Conservation (phyloP, 768 basidiomycete species). For the Termitomyces sp. region DNA sequence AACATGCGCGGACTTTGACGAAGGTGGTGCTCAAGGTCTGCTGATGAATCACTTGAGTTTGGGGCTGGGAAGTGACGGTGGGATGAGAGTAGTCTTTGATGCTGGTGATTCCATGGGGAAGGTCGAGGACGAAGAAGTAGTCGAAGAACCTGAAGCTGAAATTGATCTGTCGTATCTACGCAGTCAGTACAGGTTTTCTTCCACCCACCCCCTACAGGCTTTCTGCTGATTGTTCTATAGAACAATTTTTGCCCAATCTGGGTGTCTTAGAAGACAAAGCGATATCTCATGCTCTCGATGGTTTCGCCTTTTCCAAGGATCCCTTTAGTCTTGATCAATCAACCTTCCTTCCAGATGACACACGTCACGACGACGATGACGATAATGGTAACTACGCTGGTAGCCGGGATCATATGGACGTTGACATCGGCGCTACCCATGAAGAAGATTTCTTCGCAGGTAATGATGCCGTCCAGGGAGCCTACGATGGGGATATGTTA, state of each 20-base stretch:
- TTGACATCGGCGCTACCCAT: constrained; percentile 24
- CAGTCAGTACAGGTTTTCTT: constrained; percentile 33
- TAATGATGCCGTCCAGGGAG: constrained; percentile 34
- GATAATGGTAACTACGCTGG: constrained; percentile 25
- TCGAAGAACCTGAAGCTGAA: constrained; percentile 64
- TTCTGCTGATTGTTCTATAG: constrained; percentile 25
- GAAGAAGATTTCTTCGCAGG: constrained; percentile 65
- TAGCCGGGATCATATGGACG: constrained; percentile 3
- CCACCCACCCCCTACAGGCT: not conserved
- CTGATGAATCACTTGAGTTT: constrained; percentile 93
- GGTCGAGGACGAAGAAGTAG: constrained; percentile 70
- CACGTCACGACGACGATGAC: constrained; percentile 26
- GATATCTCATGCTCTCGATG: constrained; percentile 76
- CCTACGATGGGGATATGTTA: constrained; percentile 18
- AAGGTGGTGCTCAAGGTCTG: constrained; percentile 93
- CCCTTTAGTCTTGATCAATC: constrained; percentile 57
- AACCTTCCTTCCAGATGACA: constrained; percentile 54
- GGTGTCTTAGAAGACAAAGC: constrained; percentile 57
- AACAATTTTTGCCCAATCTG: constrained; percentile 70
- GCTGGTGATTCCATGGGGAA: constrained; percentile 87
- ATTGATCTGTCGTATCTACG: constrained; percentile 62
- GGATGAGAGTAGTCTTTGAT: constrained; percentile 90
- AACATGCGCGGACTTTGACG: constrained; percentile 97
- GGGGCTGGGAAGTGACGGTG: constrained; percentile 73
- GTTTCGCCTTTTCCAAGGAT: constrained; percentile 79